Evolutionary conservation across 306 rosid genomes (phyloP).

Genomic region (Cucurbita ficifolia): DNA sequence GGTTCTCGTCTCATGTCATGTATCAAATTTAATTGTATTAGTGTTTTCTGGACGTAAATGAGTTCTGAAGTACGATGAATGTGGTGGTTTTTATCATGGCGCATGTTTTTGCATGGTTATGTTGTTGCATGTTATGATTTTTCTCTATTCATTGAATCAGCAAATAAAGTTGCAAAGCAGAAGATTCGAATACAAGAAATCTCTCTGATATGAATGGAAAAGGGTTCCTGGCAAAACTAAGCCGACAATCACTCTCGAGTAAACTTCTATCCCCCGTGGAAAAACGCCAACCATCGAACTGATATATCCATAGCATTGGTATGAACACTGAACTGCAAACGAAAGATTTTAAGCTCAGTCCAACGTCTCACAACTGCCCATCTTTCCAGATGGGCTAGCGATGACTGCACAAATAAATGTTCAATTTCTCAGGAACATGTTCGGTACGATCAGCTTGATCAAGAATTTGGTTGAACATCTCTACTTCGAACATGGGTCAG

Average conservation of each 20-base stretch:
- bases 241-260: neutral
- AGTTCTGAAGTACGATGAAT: too few relatives aligned
- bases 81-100: too few relatives aligned
- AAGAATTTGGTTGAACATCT: constrained; percentile 53
- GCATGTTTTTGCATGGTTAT: too few relatives aligned
- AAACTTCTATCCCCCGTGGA: neutral
- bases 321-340: neutral
- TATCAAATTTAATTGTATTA: too few relatives aligned
- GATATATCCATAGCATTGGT: neutral
- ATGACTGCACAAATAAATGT: constrained; percentile 18
- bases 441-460: constrained; percentile 37
- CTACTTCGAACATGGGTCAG: constrained; percentile 76
- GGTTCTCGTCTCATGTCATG: too few relatives aligned
- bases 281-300: neutral
- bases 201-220: neutral
- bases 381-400: constrained; percentile 1
- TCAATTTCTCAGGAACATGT: constrained; percentile 2
- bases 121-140: too few relatives aligned
- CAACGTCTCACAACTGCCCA: neutral
- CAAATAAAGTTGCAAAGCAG: neutral
- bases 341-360: neutral
- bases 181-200: neutral
- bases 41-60: too few relatives aligned
- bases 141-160: neutral
- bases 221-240: neutral